phyloP scores from a whole-genome alignment of 257 asterid genomes.

The Rhazya stricta region DNA sequence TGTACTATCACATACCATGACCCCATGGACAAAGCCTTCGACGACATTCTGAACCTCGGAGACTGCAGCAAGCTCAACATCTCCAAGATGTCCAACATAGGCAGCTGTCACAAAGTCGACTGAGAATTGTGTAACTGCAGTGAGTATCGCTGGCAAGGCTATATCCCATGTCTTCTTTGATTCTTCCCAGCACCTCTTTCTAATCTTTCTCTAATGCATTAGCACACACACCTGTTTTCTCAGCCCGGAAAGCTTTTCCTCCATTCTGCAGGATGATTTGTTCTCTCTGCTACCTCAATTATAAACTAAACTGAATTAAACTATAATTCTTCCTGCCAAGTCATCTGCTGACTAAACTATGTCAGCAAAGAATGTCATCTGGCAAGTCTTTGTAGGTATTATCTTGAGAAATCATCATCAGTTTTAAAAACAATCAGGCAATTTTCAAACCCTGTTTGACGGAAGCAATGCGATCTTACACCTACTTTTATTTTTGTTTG shows the following conservation, averaged over 20 bases:
- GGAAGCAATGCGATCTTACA: background rate
- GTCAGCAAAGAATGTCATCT: background rate
- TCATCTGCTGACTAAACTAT: background rate
- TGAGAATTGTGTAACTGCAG: conserved; percentile 29
- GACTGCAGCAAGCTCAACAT: conserved; percentile 34
- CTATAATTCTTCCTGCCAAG: background rate
- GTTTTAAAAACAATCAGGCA: background rate
- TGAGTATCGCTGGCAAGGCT: conserved; percentile 32
- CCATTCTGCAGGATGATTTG: conserved; percentile 16
- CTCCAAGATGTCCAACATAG: conserved; percentile 31
- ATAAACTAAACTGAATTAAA: background rate
- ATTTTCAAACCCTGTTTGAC: background rate
- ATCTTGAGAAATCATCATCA: background rate
- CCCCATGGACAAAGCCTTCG: conserved; percentile 26
- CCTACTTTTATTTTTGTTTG: background rate
- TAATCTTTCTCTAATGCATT: background rate
- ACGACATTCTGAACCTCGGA: conserved; percentile 29
- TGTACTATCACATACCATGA: conserved; percentile 21
- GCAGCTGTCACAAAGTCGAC: conserved; percentile 23
- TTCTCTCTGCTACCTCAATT: background rate
- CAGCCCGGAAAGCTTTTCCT: conserved; percentile 7
- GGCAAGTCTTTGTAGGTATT: too few species aligned
- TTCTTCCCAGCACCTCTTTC: conserved; percentile 18
- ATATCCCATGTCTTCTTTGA: conserved; percentile 31
- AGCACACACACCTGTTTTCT: conserved; percentile 6